Base-by-base conservation (phyloP, 768 basidiomycete genomes). In the Mycena alexandri region DNA sequence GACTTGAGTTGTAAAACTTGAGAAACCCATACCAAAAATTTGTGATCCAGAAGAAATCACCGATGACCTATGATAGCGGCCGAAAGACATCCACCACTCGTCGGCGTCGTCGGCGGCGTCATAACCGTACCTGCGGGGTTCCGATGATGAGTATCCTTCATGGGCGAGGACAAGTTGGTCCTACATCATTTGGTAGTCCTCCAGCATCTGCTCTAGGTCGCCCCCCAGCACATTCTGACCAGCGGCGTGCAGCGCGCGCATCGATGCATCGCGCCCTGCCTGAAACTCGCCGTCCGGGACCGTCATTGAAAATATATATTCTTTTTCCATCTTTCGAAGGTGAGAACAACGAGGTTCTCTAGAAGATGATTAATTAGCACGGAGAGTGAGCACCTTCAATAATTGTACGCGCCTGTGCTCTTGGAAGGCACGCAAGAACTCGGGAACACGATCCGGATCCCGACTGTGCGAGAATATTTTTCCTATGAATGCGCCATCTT, bases 391-490 rank as follows among this genome's bases (percentile, higher is more conserved):
- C 8, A 13, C 9, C 9, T n/a, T n/a, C 3, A 14, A 29, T 8
- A 53, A 17, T 16, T 13, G 11, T 13, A 53, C 66, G 3, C 25
- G 36, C 67, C 67, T 19, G 29, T 68, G 67, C 29, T 60, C 58
- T 36, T 69, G 62, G 29, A 69, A 69, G 0, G 68, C 68, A 16
- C 48, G n/a, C 51, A 69, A 55, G 6, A 69, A 64, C 47, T 69
- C 68, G 24, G 62, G 57, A 38, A 69, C 43, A 2, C 68, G 56
- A 14, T 42, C 17, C 1, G 29, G 36, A 24, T 64, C 29, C 12
- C 53, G 62, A 3, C 62, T 69, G 21, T 69, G 68, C 25, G 68
- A 61, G 33, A 69, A 69, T 42, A 69, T 61, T 13, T 64, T 64
- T 7, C 68, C 68, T 19, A 69, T 63, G 41, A 61, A 69, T 7